Evolutionary conservation across 2,329 filamentous ascomycete genomes (phyloP).

Genomic region (Xylaria sp.): DNA sequence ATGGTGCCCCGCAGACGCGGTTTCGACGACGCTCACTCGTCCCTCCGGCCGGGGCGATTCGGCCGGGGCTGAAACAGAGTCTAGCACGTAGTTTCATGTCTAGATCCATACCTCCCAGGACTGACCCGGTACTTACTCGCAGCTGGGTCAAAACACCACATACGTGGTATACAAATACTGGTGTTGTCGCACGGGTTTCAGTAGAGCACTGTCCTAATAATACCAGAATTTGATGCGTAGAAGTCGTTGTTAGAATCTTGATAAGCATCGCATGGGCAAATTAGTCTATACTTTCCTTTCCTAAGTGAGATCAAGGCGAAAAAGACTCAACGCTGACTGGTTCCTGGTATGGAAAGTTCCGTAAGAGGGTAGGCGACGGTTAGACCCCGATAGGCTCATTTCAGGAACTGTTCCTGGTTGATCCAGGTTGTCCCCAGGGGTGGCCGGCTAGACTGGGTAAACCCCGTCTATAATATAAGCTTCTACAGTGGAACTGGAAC

Average conservation of each 20-base stretch:
- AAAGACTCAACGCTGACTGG: constrained; percentile 9
- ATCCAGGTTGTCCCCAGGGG: constrained; percentile 10
- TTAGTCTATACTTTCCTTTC: constrained; percentile 11
- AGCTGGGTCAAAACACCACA: constrained; percentile 22
- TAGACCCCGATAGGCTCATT: constrained; percentile 34
- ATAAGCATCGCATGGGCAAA: constrained; percentile 18
- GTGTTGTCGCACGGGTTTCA: not conserved
- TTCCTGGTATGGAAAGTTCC: constrained; percentile 28
- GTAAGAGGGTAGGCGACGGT: constrained; percentile 22
- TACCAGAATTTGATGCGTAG: not conserved
- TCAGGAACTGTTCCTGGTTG: constrained; percentile 18
- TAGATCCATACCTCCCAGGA: constrained; percentile 15
- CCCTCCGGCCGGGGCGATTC: constrained; percentile 30
- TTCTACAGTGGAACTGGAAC: constrained; percentile 26
- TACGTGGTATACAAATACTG: constrained; percentile 1
- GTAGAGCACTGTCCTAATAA: not conserved
- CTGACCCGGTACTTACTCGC: constrained; percentile 14
- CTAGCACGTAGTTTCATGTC: constrained; percentile 30
- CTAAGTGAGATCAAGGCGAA: constrained; percentile 8
- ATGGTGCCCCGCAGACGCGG: constrained; percentile 32
- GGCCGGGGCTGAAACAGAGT: constrained; percentile 34
- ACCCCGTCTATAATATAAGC: constrained; percentile 31
- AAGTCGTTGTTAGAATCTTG: not conserved
- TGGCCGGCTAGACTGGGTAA: constrained; percentile 1
- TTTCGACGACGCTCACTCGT: constrained; percentile 17